These are phyloP conservation scores for Pythium aristosporum DNA, from an alignment of 352 stramenopile species.

Conservation along the genomic window DNA sequence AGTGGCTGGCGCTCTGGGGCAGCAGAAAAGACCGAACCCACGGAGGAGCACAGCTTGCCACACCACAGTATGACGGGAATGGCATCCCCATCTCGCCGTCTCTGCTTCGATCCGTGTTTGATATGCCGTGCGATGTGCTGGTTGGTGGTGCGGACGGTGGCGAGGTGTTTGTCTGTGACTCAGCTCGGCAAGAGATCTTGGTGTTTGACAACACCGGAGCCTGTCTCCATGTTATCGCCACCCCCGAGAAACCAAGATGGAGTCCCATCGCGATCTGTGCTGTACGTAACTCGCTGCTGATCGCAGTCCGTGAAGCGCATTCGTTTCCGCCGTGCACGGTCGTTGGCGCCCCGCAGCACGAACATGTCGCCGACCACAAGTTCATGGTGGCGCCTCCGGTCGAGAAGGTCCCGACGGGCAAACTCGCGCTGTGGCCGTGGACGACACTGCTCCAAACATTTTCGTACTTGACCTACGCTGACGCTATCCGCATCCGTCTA, in stretches of 20 bases:
- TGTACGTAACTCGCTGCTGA: constrained; percentile 18
- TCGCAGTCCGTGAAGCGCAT: not conserved
- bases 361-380: constrained; percentile 10
- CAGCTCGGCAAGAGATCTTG: constrained; percentile 30
- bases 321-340: not conserved
- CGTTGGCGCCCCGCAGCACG: not conserved
- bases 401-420: constrained; percentile 28
- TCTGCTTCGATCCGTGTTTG: constrained; percentile 31
- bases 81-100: constrained; percentile 13
- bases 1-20: constrained; percentile 44
- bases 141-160: constrained; percentile 29
- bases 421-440: constrained; percentile 29
- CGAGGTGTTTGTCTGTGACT: constrained; percentile 50
- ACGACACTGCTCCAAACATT: constrained; percentile 28
- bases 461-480: constrained; percentile 46
- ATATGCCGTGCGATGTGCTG: constrained; percentile 27
- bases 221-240: constrained; percentile 37
- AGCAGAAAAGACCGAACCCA: constrained; percentile 23
- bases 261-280: constrained; percentile 27
- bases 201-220: constrained; percentile 43
- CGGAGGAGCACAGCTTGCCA: not conserved
- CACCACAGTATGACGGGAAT: constrained; percentile 20
- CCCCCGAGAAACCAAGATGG: constrained; percentile 21
- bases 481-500: constrained; percentile 44
- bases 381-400: constrained; percentile 31